phyloP scores from a whole-genome alignment of 2,329 filamentous ascomycete species.

The Clonostachys rhizophaga region DNA sequence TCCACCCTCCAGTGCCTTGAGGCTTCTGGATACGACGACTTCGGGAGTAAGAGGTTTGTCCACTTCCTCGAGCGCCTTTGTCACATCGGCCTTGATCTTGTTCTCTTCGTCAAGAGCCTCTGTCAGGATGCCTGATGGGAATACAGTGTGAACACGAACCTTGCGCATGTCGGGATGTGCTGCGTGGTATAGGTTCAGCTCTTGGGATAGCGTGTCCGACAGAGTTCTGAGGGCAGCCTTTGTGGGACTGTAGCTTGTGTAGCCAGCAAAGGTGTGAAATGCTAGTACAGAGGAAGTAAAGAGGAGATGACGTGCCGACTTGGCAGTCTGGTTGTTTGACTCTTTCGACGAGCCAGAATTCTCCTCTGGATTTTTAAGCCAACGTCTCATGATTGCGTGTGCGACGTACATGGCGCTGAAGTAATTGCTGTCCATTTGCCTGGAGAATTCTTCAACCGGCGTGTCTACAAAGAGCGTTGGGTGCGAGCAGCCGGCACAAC shows the following conservation, averaged over 20 bases:
- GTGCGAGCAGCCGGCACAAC: constrained; percentile 65
- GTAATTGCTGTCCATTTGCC: constrained; percentile 82
- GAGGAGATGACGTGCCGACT: constrained; percentile 62
- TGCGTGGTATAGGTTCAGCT: constrained; percentile 63
- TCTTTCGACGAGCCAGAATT: neutral
- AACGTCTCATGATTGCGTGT: constrained; percentile 64
- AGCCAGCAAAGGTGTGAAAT: constrained; percentile 68
- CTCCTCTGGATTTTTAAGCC: constrained; percentile 38
- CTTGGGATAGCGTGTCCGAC: constrained; percentile 70
- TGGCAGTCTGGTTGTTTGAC: neutral
- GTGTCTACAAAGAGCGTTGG: constrained; percentile 72
- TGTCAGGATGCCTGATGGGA: constrained; percentile 71
- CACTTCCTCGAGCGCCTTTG: constrained; percentile 65
- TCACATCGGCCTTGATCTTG: constrained; percentile 67
- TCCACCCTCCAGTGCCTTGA: constrained; percentile 1
- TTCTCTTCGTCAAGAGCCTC: constrained; percentile 71
- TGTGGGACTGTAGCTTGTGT: constrained; percentile 68
- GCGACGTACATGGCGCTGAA: constrained; percentile 75
- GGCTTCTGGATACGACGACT: constrained; percentile 1
- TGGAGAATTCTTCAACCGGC: constrained; percentile 51
- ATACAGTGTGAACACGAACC: constrained; percentile 67
- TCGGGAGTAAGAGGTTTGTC: constrained; percentile 68
- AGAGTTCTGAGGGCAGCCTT: constrained; percentile 75
- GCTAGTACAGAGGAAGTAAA: constrained; percentile 71
- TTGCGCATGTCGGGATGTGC: constrained; percentile 35